Conservation (phyloP, 1,284 basidiomycete species). For the Cystobasidium pallidum region DNA sequence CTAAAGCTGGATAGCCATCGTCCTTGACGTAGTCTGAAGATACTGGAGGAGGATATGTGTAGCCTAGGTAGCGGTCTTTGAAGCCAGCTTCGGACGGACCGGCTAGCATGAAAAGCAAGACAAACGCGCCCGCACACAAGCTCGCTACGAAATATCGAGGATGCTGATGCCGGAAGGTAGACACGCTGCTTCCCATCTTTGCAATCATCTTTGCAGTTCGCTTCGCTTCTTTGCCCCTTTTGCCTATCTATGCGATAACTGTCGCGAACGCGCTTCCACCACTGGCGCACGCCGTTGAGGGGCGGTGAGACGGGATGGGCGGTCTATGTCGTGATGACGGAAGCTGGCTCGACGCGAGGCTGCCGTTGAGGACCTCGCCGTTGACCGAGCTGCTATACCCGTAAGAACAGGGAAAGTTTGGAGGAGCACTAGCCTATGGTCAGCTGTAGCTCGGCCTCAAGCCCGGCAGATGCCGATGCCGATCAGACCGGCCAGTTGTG, state of each 20-base stretch:
- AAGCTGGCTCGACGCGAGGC: not conserved
- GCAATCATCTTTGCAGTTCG: conserved; percentile 22
- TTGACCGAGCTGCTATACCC: not conserved
- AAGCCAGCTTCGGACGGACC: conserved; percentile 10
- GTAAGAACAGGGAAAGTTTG: not conserved
- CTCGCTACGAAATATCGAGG: conserved; percentile 34
- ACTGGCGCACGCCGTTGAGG: conserved; percentile 17
- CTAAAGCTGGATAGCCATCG: conserved; percentile 38
- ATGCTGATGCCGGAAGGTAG: conserved; percentile 27
- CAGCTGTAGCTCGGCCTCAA: too few relatives aligned
- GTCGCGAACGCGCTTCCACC: not conserved
- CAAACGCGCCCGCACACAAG: conserved; percentile 13
- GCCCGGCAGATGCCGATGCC: too few relatives aligned
- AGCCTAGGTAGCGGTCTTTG: conserved; percentile 5
- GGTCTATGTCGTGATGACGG: not conserved
- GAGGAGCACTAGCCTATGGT: too few relatives aligned
- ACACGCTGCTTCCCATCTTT: conserved; percentile 25
- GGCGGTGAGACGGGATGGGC: not conserved
- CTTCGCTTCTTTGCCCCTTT: not conserved
- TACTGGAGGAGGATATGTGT: conserved; percentile 27
- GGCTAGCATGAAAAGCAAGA: conserved; percentile 24
- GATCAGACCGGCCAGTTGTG: too few relatives aligned
- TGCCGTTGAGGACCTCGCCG: conserved; percentile 14
- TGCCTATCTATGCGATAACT: not conserved
- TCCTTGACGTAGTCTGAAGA: conserved; percentile 6